Evolutionary conservation across 768 basidiomycete species (phyloP), one percentile per base, ranked within the genome.

Genomic region (Naganishia onofrii): DNA sequence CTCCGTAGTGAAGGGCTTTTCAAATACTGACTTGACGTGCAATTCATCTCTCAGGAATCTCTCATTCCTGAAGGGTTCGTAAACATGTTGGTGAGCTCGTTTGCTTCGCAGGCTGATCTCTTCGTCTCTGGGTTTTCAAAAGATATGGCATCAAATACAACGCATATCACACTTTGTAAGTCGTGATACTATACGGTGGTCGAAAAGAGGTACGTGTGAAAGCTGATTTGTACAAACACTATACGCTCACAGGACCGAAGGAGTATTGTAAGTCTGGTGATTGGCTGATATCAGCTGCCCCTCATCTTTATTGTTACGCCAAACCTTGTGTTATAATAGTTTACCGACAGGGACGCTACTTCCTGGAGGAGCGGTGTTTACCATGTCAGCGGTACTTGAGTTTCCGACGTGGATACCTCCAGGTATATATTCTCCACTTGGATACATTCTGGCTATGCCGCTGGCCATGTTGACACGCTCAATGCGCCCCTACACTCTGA

Each of bases 121-220:
- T 15, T 19, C 4, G 23, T 13, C 13, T 31, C n/a, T n/a, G n/a
- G n/a, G 3, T n/a, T 6, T 51, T 51, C 48, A 23, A 46, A 26
- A 70, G 70, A 0, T 72, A 72, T 32, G 71, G 71, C 15, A 72
- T 72, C 58, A 72, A 72, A 46, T 72, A 72, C 34, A 67, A 72
- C 55, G 71, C 71, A 17, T 72, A 72, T 51, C 71, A 72, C 38
- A 72, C 71, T 10, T 19, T 72, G 71, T 71, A 46, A 63, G 70
- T 29, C n/a, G 5, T 5, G 36, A 36, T 5, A 5, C 5, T 5
- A 6, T 36, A 5, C 36, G 36, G 5, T 12, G 36, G 5, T 12
- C 6, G 36, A 36, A 36, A 36, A 12, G 12, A 6, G 36, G 5
- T 12, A 36, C 12, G 36, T 5, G 5, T 12, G 12, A 12, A 36